phyloP scores from a whole-genome alignment of 129 eudicot genomes.

The Flaveria brownii region DNA sequence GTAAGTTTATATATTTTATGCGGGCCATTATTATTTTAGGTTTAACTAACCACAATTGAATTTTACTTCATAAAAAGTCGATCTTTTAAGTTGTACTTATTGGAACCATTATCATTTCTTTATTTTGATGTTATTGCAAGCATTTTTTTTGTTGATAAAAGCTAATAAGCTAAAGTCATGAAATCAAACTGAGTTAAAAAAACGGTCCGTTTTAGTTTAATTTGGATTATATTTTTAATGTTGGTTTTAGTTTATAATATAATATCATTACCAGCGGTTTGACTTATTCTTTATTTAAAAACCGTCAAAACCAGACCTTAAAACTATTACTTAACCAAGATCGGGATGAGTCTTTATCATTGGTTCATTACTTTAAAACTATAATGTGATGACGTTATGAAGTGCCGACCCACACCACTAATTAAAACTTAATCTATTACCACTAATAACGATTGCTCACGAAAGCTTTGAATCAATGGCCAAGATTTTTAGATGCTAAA shows the following conservation, averaged over 20 bases:
- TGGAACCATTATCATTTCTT: too few species aligned
- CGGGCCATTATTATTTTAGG: too few species aligned
- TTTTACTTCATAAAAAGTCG: background rate
- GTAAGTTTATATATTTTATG: too few species aligned
- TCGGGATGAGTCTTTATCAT: background rate
- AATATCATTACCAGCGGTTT: too few species aligned
- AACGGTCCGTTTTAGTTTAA: too few species aligned
- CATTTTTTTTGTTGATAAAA: background rate
- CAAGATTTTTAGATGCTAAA: background rate
- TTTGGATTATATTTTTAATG: too few species aligned
- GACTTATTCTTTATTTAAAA: too few species aligned
- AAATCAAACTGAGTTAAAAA: too few species aligned
- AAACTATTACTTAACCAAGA: background rate
- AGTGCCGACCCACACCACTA: conserved; percentile 32
- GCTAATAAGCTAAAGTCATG: background rate
- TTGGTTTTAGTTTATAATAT: too few species aligned
- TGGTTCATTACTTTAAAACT: background rate
- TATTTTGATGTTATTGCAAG: too few species aligned
- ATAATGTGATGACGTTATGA: conserved; percentile 14
- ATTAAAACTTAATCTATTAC: conserved; percentile 22
- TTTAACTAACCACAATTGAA: too few species aligned
- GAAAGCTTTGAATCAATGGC: conserved; percentile 14
- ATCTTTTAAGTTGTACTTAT: background rate
- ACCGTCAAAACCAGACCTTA: background rate
- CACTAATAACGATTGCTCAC: conserved; percentile 9